Percentiles rank a stretch among this genome's conserved stretches.
phyloP scores from a whole-genome alignment of 1,284 basidiomycete genomes.

The Agroathelia rolfsii region DNA sequence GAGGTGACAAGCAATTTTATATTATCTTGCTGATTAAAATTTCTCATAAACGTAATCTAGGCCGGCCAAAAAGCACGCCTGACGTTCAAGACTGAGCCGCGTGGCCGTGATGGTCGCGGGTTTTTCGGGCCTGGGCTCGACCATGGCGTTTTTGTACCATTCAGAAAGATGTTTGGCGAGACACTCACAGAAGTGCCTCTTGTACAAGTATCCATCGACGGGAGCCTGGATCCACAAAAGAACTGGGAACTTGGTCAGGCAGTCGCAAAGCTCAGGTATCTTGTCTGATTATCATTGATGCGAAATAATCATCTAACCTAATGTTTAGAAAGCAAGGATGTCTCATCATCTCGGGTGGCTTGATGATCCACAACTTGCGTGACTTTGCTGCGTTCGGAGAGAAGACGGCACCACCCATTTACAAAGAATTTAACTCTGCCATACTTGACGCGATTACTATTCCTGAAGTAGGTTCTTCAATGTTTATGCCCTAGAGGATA shows the following conservation, averaged over 20 bases:
- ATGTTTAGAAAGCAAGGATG: conserved; percentile 46
- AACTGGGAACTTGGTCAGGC: conserved; percentile 62
- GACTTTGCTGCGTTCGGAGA: conserved; percentile 46
- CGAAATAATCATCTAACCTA: conserved; percentile 6
- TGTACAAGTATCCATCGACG: conserved; percentile 63
- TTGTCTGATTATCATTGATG: too few species aligned
- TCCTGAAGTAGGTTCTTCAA: conserved; percentile 32
- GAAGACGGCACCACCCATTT: conserved; percentile 32
- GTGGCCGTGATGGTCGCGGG: conserved; percentile 62
- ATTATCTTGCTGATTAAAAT: conserved; percentile 1
- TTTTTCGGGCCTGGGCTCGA: too few species aligned
- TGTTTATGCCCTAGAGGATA: conserved; percentile 18
- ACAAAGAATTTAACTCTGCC: conserved; percentile 51
- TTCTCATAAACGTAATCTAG: conserved; percentile 19
- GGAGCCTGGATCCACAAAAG: conserved; percentile 43
- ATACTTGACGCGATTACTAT: conserved; percentile 44
- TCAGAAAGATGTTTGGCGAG: conserved; percentile 68
- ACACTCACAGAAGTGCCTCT: conserved; percentile 49
- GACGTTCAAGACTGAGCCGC: conserved; percentile 37
- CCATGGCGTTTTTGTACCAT: conserved; percentile 71
- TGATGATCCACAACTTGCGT: conserved; percentile 57
- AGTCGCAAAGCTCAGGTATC: conserved; percentile 44
- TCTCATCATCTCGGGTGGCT: conserved; percentile 60
- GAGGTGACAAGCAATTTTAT: conserved; percentile 28
- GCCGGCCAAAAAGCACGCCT: conserved; percentile 49